Evolutionary conservation across 371 early-diverging fungal species (phyloP).

Genomic region (Circinella umbellata): DNA sequence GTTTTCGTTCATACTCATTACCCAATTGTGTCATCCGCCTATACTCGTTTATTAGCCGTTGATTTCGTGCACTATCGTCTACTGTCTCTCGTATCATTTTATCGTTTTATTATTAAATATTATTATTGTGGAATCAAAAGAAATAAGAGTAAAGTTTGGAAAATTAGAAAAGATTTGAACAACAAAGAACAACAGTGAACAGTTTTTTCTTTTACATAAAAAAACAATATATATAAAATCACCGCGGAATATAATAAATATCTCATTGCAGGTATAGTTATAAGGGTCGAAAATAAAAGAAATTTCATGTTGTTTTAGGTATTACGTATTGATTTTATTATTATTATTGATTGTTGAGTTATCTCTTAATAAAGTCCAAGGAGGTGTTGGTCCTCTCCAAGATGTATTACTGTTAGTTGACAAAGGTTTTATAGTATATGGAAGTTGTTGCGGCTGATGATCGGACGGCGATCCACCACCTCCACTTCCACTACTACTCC

Average conservation of each 20-base stretch:
- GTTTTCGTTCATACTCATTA: slow-evolving; percentile 39
- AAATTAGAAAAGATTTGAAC: not conserved
- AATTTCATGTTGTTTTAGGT: no score
- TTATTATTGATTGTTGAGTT: not conserved
- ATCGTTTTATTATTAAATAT: not conserved
- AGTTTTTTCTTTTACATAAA: not conserved
- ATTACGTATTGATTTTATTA: not conserved
- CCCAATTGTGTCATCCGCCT: slow-evolving; percentile 30
- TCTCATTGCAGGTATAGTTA: no score
- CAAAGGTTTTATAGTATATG: not conserved
- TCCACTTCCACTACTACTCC: not conserved
- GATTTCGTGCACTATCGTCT: slow-evolving; percentile 7
- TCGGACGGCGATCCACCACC: not conserved
- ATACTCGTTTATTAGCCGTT: slow-evolving; percentile 31
- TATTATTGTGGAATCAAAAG: not conserved
- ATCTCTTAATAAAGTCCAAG: slow-evolving; percentile 19
- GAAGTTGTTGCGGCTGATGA: not conserved
- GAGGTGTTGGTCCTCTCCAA: slow-evolving; percentile 27
- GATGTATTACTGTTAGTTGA: not conserved
- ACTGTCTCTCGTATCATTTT: not conserved
- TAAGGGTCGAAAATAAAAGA: no score
- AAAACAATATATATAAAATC: not conserved
- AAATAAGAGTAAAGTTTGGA: not conserved
- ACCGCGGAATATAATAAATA: slow-evolving; percentile 1
- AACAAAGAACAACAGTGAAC: not conserved